Conservation (phyloP, 2,329 filamentous ascomycete species). For the Sporothrix mexicana region DNA sequence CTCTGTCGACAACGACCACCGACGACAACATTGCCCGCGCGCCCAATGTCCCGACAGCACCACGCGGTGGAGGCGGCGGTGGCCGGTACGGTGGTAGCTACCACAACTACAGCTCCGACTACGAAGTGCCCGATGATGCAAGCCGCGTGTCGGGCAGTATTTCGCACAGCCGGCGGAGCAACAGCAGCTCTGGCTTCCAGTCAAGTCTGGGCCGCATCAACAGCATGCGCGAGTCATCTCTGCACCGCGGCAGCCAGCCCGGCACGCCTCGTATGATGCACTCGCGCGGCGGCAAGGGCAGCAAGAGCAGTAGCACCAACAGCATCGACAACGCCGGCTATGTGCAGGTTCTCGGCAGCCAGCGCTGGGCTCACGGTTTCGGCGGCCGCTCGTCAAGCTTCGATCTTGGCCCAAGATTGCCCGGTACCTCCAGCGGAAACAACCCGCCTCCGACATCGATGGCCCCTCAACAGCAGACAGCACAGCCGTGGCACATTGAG, state of each 20-base stretch:
- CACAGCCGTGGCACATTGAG: conserved; percentile 54
- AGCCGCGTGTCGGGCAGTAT: conserved; percentile 59
- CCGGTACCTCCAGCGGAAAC: conserved; percentile 29
- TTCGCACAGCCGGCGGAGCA: conserved; percentile 71
- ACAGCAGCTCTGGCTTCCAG: conserved; percentile 77
- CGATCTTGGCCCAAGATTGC: conserved; percentile 64
- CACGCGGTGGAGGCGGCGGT: conserved; percentile 36
- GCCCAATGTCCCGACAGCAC: conserved; percentile 27
- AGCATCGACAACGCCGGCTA: conserved; percentile 71
- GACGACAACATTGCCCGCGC: conserved; percentile 38
- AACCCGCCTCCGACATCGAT: conserved; percentile 27
- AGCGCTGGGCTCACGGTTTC: conserved; percentile 62
- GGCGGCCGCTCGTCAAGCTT: conserved; percentile 72
- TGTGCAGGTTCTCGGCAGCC: conserved; percentile 61
- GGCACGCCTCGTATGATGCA: conserved; percentile 55
- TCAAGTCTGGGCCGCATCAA: conserved; percentile 65
- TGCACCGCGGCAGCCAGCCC: conserved; percentile 46
- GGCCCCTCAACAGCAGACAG: conserved; percentile 25
- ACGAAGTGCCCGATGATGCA: conserved; percentile 55
- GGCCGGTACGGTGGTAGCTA: conserved; percentile 55
- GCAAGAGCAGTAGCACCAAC: conserved; percentile 71
- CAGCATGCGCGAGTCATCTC: conserved; percentile 60
- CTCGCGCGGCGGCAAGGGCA: conserved; percentile 66
- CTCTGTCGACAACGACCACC: conserved; percentile 39
- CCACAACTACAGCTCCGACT: conserved; percentile 55